A percentile compares a stretch with the other conserved stretches of the same genome.
Conservation (phyloP, 306 rosid species). For the Pterocarpus macrocarpus region DNA sequence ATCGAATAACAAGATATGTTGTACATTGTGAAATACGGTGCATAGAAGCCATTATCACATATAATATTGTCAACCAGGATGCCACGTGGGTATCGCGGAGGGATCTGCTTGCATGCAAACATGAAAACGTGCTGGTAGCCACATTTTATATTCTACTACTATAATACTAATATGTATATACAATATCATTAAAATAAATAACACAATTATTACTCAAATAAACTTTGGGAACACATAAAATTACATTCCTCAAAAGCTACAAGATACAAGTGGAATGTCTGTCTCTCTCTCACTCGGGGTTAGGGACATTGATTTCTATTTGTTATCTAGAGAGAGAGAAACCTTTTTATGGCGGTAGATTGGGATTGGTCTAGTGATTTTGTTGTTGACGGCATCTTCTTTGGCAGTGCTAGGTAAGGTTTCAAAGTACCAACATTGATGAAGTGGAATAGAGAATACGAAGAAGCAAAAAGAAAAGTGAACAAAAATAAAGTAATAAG, state of each 20-base stretch:
- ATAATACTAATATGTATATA: too few species aligned
- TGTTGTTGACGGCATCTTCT: slow-evolving; percentile 70
- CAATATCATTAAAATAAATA: slow-evolving; percentile 31
- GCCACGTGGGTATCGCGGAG: slow-evolving; percentile 74
- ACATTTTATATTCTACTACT: too few species aligned
- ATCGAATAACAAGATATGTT: too few species aligned
- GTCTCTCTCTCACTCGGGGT: slow-evolving; percentile 64
- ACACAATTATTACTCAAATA: slow-evolving; percentile 50
- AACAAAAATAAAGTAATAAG: slow-evolving; percentile 46
- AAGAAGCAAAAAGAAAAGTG: slow-evolving; percentile 20
- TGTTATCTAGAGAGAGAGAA: slow-evolving; percentile 20
- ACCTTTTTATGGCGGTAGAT: slow-evolving; percentile 49
- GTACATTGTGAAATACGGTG: too few species aligned
- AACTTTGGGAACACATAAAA: slow-evolving; percentile 67
- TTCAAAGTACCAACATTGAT: slow-evolving; percentile 54
- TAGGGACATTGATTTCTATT: slow-evolving; percentile 44
- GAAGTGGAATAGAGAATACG: slow-evolving; percentile 28
- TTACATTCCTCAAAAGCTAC: slow-evolving; percentile 93
- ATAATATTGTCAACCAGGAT: slow-evolving; percentile 48
- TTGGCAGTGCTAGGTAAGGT: slow-evolving; percentile 50
- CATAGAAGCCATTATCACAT: too few species aligned
- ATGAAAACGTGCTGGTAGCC: slow-evolving; percentile 40
- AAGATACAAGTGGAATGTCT: slow-evolving; percentile 95
- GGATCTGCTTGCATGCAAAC: slow-evolving; percentile 73
- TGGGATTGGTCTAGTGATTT: slow-evolving; percentile 74